phyloP scores from a whole-genome alignment of 768 basidiomycete species.

The Termitomyces titanicus region DNA sequence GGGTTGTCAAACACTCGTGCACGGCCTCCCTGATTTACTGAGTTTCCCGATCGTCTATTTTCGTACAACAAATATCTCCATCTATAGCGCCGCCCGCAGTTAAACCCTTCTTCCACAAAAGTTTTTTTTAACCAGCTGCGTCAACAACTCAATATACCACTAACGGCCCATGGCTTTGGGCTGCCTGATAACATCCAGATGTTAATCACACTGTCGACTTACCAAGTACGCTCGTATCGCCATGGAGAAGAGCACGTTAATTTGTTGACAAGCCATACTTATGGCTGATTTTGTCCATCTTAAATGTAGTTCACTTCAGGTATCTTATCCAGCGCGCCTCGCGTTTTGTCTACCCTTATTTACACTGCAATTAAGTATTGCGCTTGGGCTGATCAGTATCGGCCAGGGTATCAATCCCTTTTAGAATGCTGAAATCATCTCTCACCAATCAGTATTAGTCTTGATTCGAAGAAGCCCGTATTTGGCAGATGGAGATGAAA shows the following conservation, averaged over 20 bases:
- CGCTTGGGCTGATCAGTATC: too few relatives aligned
- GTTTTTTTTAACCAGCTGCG: background rate
- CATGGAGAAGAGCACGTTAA: background rate
- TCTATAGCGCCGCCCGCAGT: background rate
- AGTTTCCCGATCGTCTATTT: background rate
- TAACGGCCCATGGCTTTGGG: background rate
- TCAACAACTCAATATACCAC: background rate
- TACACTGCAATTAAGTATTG: too few relatives aligned
- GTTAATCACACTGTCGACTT: too few relatives aligned
- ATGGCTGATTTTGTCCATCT: too few relatives aligned
- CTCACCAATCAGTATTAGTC: background rate
- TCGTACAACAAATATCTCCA: background rate
- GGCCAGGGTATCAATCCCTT: background rate
- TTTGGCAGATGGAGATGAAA: slow-evolving; percentile 9
- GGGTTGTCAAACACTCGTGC: background rate
- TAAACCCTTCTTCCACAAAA: too few relatives aligned
- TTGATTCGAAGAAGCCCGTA: background rate
- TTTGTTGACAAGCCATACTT: background rate
- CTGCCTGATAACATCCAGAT: background rate
- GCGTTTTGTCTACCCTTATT: background rate
- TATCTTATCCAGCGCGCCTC: too few relatives aligned
- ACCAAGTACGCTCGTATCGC: background rate
- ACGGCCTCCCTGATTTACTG: background rate
- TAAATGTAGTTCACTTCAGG: too few relatives aligned
- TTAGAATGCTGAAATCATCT: background rate